These are phyloP conservation scores for Diaporthe vexans DNA, from an alignment of 2,329 filamentous ascomycete genomes.

Conservation along the genomic window DNA sequence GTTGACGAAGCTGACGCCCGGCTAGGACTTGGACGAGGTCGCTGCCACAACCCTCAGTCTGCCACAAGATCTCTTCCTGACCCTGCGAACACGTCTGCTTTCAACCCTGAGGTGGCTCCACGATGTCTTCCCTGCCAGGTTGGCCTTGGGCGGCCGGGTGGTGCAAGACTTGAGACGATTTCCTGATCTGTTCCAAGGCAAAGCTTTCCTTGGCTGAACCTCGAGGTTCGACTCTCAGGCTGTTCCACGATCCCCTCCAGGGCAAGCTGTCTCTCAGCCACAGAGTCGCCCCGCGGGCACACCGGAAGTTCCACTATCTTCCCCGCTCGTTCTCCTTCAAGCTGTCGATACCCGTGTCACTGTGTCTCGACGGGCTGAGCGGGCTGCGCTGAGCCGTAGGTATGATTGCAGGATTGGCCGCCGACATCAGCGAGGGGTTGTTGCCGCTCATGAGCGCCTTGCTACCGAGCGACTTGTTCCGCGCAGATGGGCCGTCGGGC, in stretches of 20 bases:
- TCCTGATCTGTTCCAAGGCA: background rate
- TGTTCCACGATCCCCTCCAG: background rate
- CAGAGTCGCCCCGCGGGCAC: background rate
- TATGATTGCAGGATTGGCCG: slow-evolving; percentile 1
- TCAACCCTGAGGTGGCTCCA: background rate
- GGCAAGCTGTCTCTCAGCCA: background rate
- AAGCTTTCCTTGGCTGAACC: background rate
- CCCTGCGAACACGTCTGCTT: background rate
- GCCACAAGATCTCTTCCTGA: background rate
- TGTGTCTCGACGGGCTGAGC: background rate
- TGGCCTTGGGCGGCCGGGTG: background rate
- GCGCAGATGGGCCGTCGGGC: slow-evolving; percentile 4
- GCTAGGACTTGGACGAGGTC: background rate
- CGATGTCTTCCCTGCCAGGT: background rate
- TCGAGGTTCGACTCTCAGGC: background rate
- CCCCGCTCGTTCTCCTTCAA: slow-evolving; percentile 4
- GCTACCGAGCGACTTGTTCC: slow-evolving; percentile 20
- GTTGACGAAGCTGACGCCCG: background rate
- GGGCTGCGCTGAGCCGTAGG: slow-evolving; percentile 24
- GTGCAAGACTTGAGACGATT: background rate
- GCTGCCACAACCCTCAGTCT: background rate
- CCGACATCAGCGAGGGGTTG: slow-evolving; percentile 30
- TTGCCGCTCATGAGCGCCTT: slow-evolving; percentile 26
- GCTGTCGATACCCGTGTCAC: background rate
- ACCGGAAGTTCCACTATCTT: slow-evolving; percentile 21